Evolutionary conservation across 2,329 filamentous ascomycete species (phyloP), one percentile per base, ranked within the genome.

Genomic region (Ophiostoma sp.): DNA sequence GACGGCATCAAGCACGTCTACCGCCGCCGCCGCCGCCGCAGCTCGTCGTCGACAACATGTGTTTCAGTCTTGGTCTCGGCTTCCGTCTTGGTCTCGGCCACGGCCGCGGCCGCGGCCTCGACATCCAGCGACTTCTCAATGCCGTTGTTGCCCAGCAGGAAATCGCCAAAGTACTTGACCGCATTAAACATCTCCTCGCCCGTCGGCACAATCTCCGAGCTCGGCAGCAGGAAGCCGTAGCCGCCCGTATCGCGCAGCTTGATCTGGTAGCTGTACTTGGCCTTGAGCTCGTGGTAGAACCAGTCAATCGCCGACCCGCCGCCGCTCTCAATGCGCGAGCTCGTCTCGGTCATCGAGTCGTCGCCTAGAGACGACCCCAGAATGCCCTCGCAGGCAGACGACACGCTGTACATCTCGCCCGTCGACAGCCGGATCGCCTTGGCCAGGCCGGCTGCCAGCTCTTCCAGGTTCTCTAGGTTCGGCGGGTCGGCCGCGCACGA

Each of bases 161-260:
- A 97, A 74, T 91, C 88, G 1, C 92, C 93, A 76, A 97, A 89
- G 75, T 94, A 94, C 76, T 94, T 86, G 73, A 97, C 84, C 0
- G 93, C 92, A 74, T 90, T 90, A 74, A 94, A 88, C 57, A 94
- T 86, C 79, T 99, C 95, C 78, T 94, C 89, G 10, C 95, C 94
- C 0, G 92, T 95, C 0, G 94, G 93, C 2, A 96, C 83, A 71
- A 98, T 98, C 72, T 96, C 86, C 71, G 95, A 90, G 71, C 87
- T 89, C 0, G 95, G 95, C 4, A 98, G 82, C 67, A 99, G 81
- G 78, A 98, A 99, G 0, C 95, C 95, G 78, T 98, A 98, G 77
- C 89, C 95, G 11, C 95, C 95, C 0, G 91, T 95, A 78, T 99
- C 95, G 67, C 95, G 85, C 36, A 99, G 83, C 81, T 98, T 98